Evolutionary conservation across 495 filamentous ascomycete genomes (phyloP), one percentile per base, ranked within the genome.

Genomic region (Penicillium lividum): DNA sequence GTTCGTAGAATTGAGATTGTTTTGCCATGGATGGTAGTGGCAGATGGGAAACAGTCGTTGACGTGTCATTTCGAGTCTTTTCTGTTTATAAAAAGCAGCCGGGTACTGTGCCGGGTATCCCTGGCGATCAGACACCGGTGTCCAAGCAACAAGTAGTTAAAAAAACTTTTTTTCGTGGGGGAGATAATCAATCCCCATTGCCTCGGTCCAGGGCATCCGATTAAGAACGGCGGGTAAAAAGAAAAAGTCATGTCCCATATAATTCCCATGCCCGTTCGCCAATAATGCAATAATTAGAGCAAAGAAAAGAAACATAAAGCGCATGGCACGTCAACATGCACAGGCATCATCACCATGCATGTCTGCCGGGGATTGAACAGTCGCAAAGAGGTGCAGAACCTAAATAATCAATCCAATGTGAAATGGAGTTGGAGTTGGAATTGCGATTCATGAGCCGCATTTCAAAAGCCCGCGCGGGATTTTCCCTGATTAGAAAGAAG

Each of bases 211-310:
- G 51, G 51, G 25, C 36, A 42, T 53, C 58, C 62, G 51, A 67
- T 67, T 67, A 67, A 57, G 57, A 61, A 61, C 62, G 55, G 49
- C 46, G 51, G 45, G 30, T 53, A 58, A 27, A 44, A 44, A 43
- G 38, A 52, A 58, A 51, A 54, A 56, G 38, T 60, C 57, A 60
- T 67, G 64, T 55, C 63, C 63, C 62, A 68, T 69, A 72, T 70
- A 63, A 38, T 58, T 64, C 67, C 73, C 66, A 68, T 72, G 69
- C 70, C 72, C 57, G 60, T 76, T 74, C 73, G 70, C 72, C 72
- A 63, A 55, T 38, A 68, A 68, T 65, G 63, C 62, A 68, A 66
- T 55, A 66, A 66, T 60, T 63, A 63, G 44, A 61, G 33, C 52
- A 53, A 61, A 62, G 49, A 56, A 33, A 36, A 27, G 36, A 44